Conservation (phyloP, 2,329 filamentous ascomycete genomes). For the Cyphellophora attinorum region DNA sequence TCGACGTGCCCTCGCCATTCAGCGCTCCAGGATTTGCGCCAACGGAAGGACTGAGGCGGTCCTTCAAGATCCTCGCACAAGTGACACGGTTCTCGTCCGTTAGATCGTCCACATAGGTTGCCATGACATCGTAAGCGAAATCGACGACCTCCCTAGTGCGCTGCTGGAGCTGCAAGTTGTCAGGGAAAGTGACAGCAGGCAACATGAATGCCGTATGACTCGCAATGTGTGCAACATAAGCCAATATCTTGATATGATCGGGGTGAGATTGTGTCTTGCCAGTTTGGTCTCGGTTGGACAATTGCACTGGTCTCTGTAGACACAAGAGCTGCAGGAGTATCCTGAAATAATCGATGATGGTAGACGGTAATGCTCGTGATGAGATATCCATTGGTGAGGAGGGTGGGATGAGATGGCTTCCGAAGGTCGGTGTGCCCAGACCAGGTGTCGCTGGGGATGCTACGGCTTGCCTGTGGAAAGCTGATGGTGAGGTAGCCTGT, state of each 20-base stretch:
- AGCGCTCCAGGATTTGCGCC: too few species aligned
- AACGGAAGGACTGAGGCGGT: constrained; percentile 20
- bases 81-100: constrained; percentile 33
- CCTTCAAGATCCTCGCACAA: constrained; percentile 32
- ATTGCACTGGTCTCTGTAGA: constrained; percentile 9
- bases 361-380: constrained; percentile 2
- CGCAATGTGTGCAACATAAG: constrained; percentile 20
- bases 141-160: constrained; percentile 10
- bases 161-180: not conserved
- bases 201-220: constrained; percentile 21
- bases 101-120: constrained; percentile 33
- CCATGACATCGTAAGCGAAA: constrained; percentile 35
- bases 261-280: constrained; percentile 12
- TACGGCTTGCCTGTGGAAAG: constrained; percentile 3
- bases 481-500: not conserved
- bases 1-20: constrained; percentile 6
- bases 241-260: constrained; percentile 16
- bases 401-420: not conserved
- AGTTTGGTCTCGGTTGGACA: constrained; percentile 2
- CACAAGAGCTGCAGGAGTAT: constrained; percentile 15
- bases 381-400: constrained; percentile 1
- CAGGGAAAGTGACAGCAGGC: constrained; percentile 16
- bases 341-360: constrained; percentile 9
- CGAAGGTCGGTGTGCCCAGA: not conserved
- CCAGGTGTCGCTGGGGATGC: constrained; percentile 1